These are phyloP conservation scores for Rhizoclosmatium sp. DNA, from an alignment of 192 early-diverging fungal species.

Conservation along the genomic window DNA sequence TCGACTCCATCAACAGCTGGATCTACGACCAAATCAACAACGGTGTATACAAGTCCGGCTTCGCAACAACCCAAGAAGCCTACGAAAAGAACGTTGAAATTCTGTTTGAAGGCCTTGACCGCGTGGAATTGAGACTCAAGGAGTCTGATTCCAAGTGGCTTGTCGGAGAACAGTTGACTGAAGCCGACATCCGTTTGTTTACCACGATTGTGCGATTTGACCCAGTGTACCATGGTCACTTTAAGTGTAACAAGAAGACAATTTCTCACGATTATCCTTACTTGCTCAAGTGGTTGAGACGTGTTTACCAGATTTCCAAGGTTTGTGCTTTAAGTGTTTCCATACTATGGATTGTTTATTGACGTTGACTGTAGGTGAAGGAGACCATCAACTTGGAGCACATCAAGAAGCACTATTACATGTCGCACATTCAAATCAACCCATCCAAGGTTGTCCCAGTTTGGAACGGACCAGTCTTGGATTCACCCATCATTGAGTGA, in stretches of 20 bases:
- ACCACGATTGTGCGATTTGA: conserved; percentile 97
- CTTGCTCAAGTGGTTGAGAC: conserved; percentile 83
- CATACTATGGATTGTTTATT: too few relatives aligned
- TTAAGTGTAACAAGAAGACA: conserved; percentile 91
- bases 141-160: conserved; percentile 71
- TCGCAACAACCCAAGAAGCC: conserved; percentile 85
- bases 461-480: conserved; percentile 52
- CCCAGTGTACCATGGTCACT: conserved; percentile 90
- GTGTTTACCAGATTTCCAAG: conserved; percentile 82
- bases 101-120: conserved; percentile 81
- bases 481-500: conserved; percentile 4
- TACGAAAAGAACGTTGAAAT: conserved; percentile 79
- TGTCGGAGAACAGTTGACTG: conserved; percentile 82
- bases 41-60: conserved; percentile 94
- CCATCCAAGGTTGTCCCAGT: conserved; percentile 83
- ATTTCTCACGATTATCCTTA: conserved; percentile 89
- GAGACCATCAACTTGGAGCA: conserved; percentile 95
- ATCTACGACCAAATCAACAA: conserved; percentile 96
- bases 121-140: conserved; percentile 80
- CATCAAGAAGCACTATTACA: conserved; percentile 95
- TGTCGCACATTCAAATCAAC: conserved; percentile 92
- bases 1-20: conserved; percentile 91
- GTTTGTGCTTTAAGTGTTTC: conserved; percentile 38
- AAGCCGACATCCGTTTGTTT: conserved; percentile 94
- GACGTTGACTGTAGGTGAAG: conserved; percentile 45